phyloP scores from a whole-genome alignment of 2,329 filamentous ascomycete species.

The Teratosphaeria gauchensis region DNA sequence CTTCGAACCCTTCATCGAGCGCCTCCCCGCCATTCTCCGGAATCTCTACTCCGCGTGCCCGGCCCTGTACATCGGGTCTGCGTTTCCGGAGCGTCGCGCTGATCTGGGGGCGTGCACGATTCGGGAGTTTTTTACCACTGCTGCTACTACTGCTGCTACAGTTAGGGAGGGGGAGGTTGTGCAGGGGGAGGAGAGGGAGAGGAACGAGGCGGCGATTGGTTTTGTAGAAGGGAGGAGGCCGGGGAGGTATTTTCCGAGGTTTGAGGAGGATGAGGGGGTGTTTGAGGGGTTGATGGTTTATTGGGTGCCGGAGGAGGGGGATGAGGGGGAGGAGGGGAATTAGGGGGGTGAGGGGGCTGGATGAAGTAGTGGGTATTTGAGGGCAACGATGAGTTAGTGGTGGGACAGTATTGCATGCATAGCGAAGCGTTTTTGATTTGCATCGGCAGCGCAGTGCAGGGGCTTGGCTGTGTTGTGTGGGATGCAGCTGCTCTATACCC shows the following conservation, averaged over 20 bases:
- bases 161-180: too few relatives aligned
- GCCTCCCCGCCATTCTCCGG: background rate
- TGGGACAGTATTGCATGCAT: background rate
- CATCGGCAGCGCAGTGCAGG: background rate
- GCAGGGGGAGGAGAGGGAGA: background rate
- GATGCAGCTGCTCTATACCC: background rate
- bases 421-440: background rate
- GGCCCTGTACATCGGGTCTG: background rate
- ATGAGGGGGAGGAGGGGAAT: background rate
- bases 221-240: background rate
- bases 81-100: background rate
- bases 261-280: background rate
- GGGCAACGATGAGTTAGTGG: too few relatives aligned
- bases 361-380: too few relatives aligned
- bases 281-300: background rate
- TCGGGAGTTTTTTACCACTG: background rate
- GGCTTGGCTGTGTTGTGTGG: background rate
- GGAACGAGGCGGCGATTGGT: background rate
- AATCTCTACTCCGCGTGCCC: background rate
- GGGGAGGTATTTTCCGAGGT: background rate
- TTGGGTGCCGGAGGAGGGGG: background rate
- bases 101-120: too few relatives aligned
- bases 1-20: background rate
- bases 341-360: background rate
- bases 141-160: too few relatives aligned